Percentiles rank a stretch among this genome's conserved stretches.
These are phyloP conservation scores for Beauveria caledonica DNA, from an alignment of 2,329 filamentous ascomycete species.

Conservation along the genomic window DNA sequence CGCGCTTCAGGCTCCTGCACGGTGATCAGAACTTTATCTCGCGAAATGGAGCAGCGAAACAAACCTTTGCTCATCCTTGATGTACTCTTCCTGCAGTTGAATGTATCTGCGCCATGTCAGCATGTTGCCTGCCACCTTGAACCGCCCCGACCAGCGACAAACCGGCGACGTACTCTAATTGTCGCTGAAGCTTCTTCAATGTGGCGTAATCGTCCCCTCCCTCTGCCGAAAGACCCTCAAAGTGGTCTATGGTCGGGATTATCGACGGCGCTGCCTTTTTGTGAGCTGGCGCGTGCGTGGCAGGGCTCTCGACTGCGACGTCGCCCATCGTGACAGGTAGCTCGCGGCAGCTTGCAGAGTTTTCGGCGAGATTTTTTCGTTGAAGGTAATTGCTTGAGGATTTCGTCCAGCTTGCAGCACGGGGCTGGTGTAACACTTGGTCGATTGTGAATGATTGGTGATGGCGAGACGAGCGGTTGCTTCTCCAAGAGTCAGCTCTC, in stretches of 20 bases:
- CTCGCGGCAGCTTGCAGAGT: background rate
- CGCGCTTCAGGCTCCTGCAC: conserved; percentile 81
- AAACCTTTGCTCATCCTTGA: conserved; percentile 98
- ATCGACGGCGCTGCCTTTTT: conserved; percentile 72
- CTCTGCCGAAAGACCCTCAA: conserved; percentile 76
- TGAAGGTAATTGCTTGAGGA: too few species aligned
- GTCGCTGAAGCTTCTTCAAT: conserved; percentile 91
- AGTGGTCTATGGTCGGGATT: conserved; percentile 82
- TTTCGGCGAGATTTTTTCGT: background rate
- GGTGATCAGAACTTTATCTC: conserved; percentile 7
- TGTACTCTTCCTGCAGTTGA: conserved; percentile 98
- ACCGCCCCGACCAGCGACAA: background rate
- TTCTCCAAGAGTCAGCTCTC: conserved; percentile 2
- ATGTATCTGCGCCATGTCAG: conserved; percentile 58
- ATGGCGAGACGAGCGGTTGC: background rate
- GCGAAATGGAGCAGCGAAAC: background rate
- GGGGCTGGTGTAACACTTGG: background rate
- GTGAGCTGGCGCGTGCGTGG: conserved; percentile 64
- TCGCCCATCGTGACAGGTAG: conserved; percentile 62
- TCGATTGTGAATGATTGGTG: background rate
- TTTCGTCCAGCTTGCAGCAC: background rate
- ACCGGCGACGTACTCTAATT: conserved; percentile 65
- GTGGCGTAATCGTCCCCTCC: conserved; percentile 88
- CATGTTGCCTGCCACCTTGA: conserved; percentile 9
- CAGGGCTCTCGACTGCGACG: conserved; percentile 74